A percentile compares a stretch with the other conserved stretches of the same genome.
phyloP scores from a whole-genome alignment of 148 eudicot genomes.

The Vaccinium darrowii region DNA sequence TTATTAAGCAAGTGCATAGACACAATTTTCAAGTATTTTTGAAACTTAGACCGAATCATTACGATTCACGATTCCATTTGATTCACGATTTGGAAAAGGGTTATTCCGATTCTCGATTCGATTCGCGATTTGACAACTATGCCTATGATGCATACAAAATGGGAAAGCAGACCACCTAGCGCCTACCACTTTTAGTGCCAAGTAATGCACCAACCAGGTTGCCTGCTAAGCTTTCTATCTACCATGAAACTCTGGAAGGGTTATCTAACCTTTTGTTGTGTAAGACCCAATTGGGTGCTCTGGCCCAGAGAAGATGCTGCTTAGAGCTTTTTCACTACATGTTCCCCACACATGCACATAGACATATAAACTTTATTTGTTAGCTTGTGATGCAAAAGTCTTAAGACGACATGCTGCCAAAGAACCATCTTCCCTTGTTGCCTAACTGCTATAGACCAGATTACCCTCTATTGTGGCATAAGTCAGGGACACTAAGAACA shows the following conservation, averaged over 20 bases:
- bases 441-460: not conserved
- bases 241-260: not conserved
- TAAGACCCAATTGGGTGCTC: not conserved
- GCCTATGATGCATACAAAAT: not conserved
- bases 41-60: too few relatives aligned
- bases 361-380: not conserved
- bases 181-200: not conserved
- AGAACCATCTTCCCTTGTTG: not conserved
- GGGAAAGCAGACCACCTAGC: not conserved
- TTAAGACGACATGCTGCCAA: not conserved
- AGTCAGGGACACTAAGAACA: not conserved
- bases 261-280: not conserved
- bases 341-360: not conserved
- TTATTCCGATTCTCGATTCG: too few relatives aligned
- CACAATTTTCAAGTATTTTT: too few relatives aligned
- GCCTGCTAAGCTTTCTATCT: not conserved
- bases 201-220: not conserved
- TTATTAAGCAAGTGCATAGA: too few relatives aligned
- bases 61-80: too few relatives aligned
- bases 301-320: not conserved
- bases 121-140: too few relatives aligned
- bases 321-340: not conserved
- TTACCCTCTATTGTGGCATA: not conserved
- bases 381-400: not conserved
- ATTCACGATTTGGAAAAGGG: too few relatives aligned